Conservation (phyloP, 2,329 filamentous ascomycete species). For the Alternaria sp. region DNA sequence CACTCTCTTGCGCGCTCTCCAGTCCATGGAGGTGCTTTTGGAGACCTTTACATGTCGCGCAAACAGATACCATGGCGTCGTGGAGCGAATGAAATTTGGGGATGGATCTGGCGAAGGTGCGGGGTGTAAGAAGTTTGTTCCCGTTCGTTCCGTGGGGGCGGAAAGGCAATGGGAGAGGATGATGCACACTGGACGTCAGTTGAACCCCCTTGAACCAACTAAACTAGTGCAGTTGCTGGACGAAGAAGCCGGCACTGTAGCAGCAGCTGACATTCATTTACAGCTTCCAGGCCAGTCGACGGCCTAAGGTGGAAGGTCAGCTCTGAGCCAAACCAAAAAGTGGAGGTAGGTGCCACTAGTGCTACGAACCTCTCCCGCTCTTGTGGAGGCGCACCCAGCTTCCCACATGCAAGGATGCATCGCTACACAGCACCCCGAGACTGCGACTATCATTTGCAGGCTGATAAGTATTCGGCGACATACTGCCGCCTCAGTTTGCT, state of each 20-base stretch:
- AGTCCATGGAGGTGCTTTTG: slow-evolving; percentile 41
- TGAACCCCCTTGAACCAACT: slow-evolving; percentile 18
- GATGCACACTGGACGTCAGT: slow-evolving; percentile 17
- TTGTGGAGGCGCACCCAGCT: slow-evolving; percentile 12
- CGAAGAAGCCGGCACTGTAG: slow-evolving; percentile 5
- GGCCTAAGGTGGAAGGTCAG: slow-evolving; percentile 9
- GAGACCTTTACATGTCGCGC: slow-evolving; percentile 47
- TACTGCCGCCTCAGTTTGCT: not conserved
- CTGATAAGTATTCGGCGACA: slow-evolving; percentile 7
- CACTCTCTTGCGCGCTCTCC: slow-evolving; percentile 26
- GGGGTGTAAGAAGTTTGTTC: slow-evolving; percentile 21
- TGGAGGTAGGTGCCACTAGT: slow-evolving; percentile 12
- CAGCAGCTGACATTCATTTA: slow-evolving; percentile 20
- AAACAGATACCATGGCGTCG: slow-evolving; percentile 42
- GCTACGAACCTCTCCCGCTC: slow-evolving; percentile 9
- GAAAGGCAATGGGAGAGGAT: slow-evolving; percentile 11
- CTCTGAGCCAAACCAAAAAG: slow-evolving; percentile 10
- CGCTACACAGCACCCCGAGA: not conserved
- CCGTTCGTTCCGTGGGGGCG: slow-evolving; percentile 24
- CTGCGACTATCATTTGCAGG: slow-evolving; percentile 5
- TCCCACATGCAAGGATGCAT: slow-evolving; percentile 1
- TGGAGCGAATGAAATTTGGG: slow-evolving; percentile 1
- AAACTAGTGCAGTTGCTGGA: slow-evolving; percentile 3
- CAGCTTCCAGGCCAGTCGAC: slow-evolving; percentile 18
- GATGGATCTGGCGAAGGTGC: slow-evolving; percentile 14